Evolutionary conservation across 164 flowering plant genomes (phyloP).

Genomic region (Vitis labrusca): DNA sequence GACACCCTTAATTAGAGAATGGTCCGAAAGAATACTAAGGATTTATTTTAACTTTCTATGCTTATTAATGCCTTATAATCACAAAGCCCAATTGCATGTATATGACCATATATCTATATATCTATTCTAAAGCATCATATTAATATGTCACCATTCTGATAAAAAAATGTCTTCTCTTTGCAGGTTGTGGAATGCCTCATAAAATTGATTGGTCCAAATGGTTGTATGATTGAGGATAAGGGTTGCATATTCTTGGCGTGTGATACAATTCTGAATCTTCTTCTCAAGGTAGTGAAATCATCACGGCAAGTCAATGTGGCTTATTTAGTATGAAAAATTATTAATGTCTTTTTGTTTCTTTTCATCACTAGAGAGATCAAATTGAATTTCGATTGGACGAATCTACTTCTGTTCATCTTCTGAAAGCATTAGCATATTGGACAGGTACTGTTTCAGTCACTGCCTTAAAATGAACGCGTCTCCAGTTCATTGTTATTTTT

Average conservation of each 20-base stretch:
- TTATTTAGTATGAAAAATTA: neutral
- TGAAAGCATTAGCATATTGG: slow-evolving; percentile 64
- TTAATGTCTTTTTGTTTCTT: slow-evolving; percentile 1
- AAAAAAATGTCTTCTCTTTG: slow-evolving; percentile 3
- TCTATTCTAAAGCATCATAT: neutral
- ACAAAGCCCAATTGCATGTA: too few relatives aligned
- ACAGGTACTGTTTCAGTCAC: slow-evolving; percentile 45
- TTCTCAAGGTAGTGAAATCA: slow-evolving; percentile 53
- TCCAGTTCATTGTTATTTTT: neutral
- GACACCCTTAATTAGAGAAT: neutral
- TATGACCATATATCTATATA: neutral
- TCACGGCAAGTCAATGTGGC: neutral
- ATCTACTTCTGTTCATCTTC: slow-evolving; percentile 40
- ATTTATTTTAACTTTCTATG: neutral
- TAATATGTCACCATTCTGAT: neutral
- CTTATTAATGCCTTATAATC: neutral
- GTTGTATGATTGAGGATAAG: slow-evolving; percentile 34
- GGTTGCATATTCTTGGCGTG: slow-evolving; percentile 77
- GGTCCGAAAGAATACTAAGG: neutral
- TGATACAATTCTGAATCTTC: slow-evolving; percentile 78
- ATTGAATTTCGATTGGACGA: slow-evolving; percentile 41
- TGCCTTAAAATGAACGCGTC: neutral
- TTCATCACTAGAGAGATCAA: slow-evolving; percentile 50
- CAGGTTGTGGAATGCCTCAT: slow-evolving; percentile 76
- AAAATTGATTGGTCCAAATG: slow-evolving; percentile 41